Conservation (phyloP, 371 early-diverging fungal genomes). For the Actinomucor elegans region DNA sequence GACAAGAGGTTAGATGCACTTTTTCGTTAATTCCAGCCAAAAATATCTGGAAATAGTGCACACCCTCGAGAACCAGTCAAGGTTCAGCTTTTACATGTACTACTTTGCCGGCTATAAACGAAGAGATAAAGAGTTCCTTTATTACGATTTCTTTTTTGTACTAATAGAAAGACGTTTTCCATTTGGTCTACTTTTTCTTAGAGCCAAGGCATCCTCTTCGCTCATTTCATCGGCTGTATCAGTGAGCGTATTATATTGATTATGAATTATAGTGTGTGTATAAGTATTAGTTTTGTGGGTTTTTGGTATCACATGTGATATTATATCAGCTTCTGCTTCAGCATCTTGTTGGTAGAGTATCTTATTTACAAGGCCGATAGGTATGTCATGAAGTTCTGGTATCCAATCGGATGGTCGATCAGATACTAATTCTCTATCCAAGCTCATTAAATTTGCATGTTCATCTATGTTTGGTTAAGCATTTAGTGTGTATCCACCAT, state of each 20-base stretch:
- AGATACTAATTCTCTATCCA: conserved; percentile 34
- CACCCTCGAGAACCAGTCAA: too few relatives aligned
- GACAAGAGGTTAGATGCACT: not conserved
- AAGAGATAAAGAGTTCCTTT: too few relatives aligned
- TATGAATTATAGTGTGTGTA: not conserved
- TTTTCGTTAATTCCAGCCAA: conserved; percentile 1
- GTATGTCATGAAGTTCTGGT: conserved; percentile 73
- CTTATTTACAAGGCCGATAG: conserved; percentile 67
- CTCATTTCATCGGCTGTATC: conserved; percentile 6
- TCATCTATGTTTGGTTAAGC: conserved; percentile 47
- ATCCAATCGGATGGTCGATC: conserved; percentile 60
- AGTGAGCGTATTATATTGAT: not conserved
- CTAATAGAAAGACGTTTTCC: too few relatives aligned
- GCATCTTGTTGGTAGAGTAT: conserved; percentile 46
- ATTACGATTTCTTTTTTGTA: too few relatives aligned
- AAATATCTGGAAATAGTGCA: too few relatives aligned
- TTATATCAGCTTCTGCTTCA: conserved; percentile 2
- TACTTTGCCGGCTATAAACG: too few relatives aligned
- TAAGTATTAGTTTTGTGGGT: not conserved
- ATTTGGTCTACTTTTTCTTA: conserved; percentile 1
- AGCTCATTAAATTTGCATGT: conserved; percentile 52
- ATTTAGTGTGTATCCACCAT: too few relatives aligned
- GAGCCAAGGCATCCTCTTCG: not conserved
- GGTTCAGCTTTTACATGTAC: too few relatives aligned
- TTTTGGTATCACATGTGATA: not conserved